Percentiles rank a stretch among this genome's conserved stretches.
phyloP scores from a whole-genome alignment of 2,329 filamentous ascomycete genomes.

The Xylaria sp. region DNA sequence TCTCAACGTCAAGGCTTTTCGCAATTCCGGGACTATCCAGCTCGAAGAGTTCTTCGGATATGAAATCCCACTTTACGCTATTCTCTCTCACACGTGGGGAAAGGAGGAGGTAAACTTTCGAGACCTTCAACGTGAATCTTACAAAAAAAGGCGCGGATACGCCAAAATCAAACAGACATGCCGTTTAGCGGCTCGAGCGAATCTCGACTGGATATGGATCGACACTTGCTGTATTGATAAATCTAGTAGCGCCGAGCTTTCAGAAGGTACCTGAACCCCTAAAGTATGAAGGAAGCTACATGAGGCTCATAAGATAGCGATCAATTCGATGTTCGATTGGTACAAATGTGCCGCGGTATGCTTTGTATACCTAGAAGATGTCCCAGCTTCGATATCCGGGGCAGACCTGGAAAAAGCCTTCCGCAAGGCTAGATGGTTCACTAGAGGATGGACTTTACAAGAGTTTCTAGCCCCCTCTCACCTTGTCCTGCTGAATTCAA shows the following conservation, averaged over 20 bases:
- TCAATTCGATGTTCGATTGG: slow-evolving; percentile 40
- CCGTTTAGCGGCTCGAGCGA: slow-evolving; percentile 15
- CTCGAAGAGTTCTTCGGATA: slow-evolving; percentile 19
- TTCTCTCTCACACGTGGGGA: slow-evolving; percentile 37
- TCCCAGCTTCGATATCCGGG: slow-evolving; percentile 16
- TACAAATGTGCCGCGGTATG: slow-evolving; percentile 30
- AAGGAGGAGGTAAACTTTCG: slow-evolving; percentile 35
- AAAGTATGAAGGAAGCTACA: neutral
- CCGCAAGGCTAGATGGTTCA: slow-evolving; percentile 33
- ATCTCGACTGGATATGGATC: slow-evolving; percentile 33
- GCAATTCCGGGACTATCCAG: neutral
- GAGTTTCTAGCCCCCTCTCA: slow-evolving; percentile 31
- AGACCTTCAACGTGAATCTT: slow-evolving; percentile 22
- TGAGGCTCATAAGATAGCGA: slow-evolving; percentile 22
- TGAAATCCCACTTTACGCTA: slow-evolving; percentile 20
- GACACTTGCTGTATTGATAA: slow-evolving; percentile 42
- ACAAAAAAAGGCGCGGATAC: slow-evolving; percentile 19
- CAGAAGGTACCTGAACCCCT: slow-evolving; percentile 16
- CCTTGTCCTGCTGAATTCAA: slow-evolving; percentile 9
- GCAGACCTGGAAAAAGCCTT: slow-evolving; percentile 21
- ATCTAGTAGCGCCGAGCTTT: slow-evolving; percentile 38
- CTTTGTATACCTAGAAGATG: slow-evolving; percentile 34
- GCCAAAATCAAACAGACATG: slow-evolving; percentile 34
- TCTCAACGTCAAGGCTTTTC: slow-evolving; percentile 10
- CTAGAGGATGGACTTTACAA: slow-evolving; percentile 35